phyloP scores from a whole-genome alignment of 352 stramenopile species.

The Phytophthora tubulina region DNA sequence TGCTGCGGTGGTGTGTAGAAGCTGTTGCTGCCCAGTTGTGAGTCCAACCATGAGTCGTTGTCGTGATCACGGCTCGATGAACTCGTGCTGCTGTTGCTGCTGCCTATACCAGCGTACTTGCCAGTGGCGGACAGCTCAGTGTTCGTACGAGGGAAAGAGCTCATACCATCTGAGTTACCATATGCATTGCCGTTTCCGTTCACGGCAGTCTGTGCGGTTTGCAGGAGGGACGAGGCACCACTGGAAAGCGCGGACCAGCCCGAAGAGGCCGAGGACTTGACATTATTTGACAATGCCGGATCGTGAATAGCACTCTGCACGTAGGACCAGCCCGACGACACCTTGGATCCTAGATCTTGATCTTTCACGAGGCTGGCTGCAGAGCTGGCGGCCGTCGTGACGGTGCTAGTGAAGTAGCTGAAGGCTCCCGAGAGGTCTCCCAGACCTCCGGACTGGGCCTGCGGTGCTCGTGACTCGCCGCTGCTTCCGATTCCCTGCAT shows the following conservation, averaged over 20 bases:
- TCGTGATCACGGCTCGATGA: conserved; percentile 58
- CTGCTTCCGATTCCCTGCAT: conserved; percentile 85
- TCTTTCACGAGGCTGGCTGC: conserved; percentile 81
- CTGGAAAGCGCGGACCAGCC: conserved; percentile 81
- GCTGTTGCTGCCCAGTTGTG: conserved; percentile 49
- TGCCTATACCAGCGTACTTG: conserved; percentile 77
- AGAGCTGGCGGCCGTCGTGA: conserved; percentile 70
- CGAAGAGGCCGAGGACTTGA: conserved; percentile 83
- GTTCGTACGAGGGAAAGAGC: conserved; percentile 70
- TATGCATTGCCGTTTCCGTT: conserved; percentile 39
- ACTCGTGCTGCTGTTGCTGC: conserved; percentile 35
- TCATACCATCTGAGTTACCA: conserved; percentile 30
- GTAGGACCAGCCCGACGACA: conserved; percentile 82
- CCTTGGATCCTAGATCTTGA: conserved; percentile 78
- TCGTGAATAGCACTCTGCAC: conserved; percentile 80
- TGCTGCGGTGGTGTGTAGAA: conserved; percentile 33
- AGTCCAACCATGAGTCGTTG: conserved; percentile 78
- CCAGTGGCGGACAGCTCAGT: conserved; percentile 56
- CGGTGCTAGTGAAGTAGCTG: conserved; percentile 77
- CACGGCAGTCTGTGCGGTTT: conserved; percentile 72
- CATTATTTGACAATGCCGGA: conserved; percentile 71
- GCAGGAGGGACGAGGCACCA: conserved; percentile 68
- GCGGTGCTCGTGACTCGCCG: conserved; percentile 63
- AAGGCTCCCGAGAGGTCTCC: conserved; percentile 76
- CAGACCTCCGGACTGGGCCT: conserved; percentile 45